These are phyloP conservation scores for Tritrichomonas foetus DNA, from an alignment of 208 protist species.

Conservation along the genomic window DNA sequence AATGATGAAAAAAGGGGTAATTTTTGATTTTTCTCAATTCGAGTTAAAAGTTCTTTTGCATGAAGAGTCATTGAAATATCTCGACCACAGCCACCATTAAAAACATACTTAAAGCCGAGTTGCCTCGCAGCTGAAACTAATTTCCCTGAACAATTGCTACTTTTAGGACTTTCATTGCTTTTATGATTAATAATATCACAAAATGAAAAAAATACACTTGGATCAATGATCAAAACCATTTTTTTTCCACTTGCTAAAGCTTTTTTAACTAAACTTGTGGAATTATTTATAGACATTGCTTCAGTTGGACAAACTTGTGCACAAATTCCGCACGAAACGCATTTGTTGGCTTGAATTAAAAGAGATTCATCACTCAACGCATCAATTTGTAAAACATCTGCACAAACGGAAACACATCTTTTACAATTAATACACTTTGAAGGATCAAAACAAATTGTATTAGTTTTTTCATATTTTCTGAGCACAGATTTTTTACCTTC, in stretches of 20 bases:
- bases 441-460: neutral
- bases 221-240: constrained; percentile 50
- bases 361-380: neutral
- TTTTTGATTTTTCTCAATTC: constrained; percentile 36
- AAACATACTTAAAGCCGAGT: constrained; percentile 57
- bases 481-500: constrained; percentile 46
- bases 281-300: constrained; percentile 45
- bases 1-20: constrained; percentile 57
- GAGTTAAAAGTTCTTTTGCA: constrained; percentile 47
- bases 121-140: constrained; percentile 50
- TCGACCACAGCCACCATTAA: constrained; percentile 55
- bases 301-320: constrained; percentile 54
- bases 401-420: neutral
- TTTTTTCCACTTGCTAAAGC: constrained; percentile 47
- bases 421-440: neutral
- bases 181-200: constrained; percentile 52
- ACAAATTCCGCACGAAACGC: constrained; percentile 62
- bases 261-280: constrained; percentile 18
- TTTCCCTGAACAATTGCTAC: constrained; percentile 43
- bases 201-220: constrained; percentile 50
- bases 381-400: neutral
- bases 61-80: constrained; percentile 59
- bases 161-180: constrained; percentile 42
- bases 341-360: constrained; percentile 44
- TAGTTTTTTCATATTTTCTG: constrained; percentile 41